Base-by-base conservation (phyloP, 1,284 basidiomycete genomes). In the Puccinia coronata region DNA sequence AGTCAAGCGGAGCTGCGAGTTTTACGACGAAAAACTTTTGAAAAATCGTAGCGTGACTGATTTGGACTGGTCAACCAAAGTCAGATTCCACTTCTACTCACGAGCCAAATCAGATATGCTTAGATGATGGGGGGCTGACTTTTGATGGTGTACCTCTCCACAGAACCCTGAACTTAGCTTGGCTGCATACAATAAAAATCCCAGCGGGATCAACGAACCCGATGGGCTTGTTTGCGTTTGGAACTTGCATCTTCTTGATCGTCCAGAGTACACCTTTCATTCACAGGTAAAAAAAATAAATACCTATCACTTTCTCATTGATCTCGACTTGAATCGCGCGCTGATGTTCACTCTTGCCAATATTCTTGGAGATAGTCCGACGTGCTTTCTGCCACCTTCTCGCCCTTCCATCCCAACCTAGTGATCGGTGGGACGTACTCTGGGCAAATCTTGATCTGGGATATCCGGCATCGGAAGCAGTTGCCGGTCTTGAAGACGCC, bases 341-440 rank as follows among this genome's bases (percentile, higher is more conserved):
- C 43, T 63, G 55, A 61, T 9, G 20, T 47, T 34, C n/a, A 82
- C 55, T 67, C 16, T 81, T 55, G 57, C 20, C 51, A 53, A n/a
- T n/a, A n/a, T n/a, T n/a, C n/a, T 84, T 51, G 20, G 49, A 82
- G 63, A 23, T 87, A 96, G 93, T 98, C 96, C 43, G 97, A 99
- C 85, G 95, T 99, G 20, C 90, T 99, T 18, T 96, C 95, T 0
- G 94, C 98, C 4, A 92, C 92, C 20, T 98, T 99, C 86, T 98
- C 96, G 0, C 96, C 97, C 0, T 99, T 98, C 87, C 96, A 99
- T 86, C 93, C 97, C 0, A 98, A 97, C 84, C 90, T 99, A 11
- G 90, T 99, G 59, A 96, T 98, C 83, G 97, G 97, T 74, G 97
- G 97, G 16, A 98, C 96, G 16, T 98, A 99, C 86, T 96, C 95